Evolutionary conservation across 2,329 filamentous ascomycete genomes (phyloP), one percentile per base, ranked within the genome.

Genomic region (Neoscytalidium dimidiatum): DNA sequence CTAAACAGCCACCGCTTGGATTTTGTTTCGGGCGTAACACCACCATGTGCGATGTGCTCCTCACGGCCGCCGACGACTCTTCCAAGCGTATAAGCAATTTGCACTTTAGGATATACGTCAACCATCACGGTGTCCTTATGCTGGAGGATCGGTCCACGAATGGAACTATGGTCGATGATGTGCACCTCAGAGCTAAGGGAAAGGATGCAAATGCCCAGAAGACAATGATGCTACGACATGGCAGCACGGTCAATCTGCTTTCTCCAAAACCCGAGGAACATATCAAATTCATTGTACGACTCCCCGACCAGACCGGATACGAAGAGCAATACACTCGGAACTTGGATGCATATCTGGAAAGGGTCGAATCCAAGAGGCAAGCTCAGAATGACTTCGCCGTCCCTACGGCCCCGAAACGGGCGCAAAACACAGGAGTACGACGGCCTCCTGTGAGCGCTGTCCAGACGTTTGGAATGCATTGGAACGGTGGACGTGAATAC

Each of bases 61-160:
- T 92, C 53, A 23, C 88, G 68, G 44, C 43, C 11, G 52, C 41
- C 6, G 21, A 38, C 11, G 90, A 94, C 69, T 85, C 86, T 0
- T 81, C 86, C 61, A 90, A 87, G 74, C 86, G 91, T 48, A 85
- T 99, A 66, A 98, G 94, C 81, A 97, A 98, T 74, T 85, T 91
- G n/a, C 95, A 99, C 75, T 99, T 98, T 75, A 90, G 92, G 62
- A 96, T 99, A 67, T 97, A 90, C 73, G 84, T 97, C 71, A 99
- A 96, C 71, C 83, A 88, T n/a, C 87, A 92, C 68, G 92, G 91
- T 29, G 89, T 91, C 64, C 84, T 97, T 68, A 97, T 99, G 92
- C 82, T 98, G 13, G 90, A 97, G 76, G 95, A 99, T 74, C 86
- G 89, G 74, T 98, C 95, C 0, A 97, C 93, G n/a, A 99, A 98